phyloP scores from a whole-genome alignment of 176 grass and related monocot genomes.

The Aegilops tauschii region DNA sequence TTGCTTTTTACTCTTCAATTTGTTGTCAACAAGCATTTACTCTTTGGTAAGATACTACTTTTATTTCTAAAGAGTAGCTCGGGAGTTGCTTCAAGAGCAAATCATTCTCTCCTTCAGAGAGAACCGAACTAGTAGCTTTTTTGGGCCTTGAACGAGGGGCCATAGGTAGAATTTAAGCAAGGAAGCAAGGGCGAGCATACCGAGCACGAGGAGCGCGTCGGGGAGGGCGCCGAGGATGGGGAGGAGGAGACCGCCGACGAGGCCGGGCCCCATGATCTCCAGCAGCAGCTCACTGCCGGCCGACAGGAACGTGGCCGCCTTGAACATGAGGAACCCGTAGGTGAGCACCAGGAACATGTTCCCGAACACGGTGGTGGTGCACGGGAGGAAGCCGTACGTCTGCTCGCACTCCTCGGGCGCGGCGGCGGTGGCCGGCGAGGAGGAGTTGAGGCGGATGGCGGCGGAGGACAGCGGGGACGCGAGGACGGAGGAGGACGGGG shows the following conservation, averaged over 20 bases:
- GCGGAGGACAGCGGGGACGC: neutral
- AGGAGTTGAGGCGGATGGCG: slow-evolving; percentile 39
- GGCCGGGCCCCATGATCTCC: slow-evolving; percentile 87
- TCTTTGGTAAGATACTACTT: neutral
- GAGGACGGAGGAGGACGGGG: neutral
- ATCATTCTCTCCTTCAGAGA: neutral
- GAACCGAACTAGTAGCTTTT: neutral
- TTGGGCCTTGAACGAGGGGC: neutral
- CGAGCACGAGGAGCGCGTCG: slow-evolving; percentile 84
- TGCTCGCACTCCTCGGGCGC: slow-evolving; percentile 67
- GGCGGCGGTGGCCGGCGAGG: neutral
- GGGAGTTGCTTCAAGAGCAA: neutral
- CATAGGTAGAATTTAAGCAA: neutral
- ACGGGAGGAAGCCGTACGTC: slow-evolving; percentile 82
- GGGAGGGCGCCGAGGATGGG: slow-evolving; percentile 95
- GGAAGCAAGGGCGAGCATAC: slow-evolving; percentile 23
- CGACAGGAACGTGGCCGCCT: slow-evolving; percentile 83
- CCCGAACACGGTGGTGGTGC: slow-evolving; percentile 82
- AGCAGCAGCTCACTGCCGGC: slow-evolving; percentile 86
- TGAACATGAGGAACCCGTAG: slow-evolving; percentile 94
- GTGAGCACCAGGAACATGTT: slow-evolving; percentile 76
- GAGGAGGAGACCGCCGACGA: slow-evolving; percentile 91
- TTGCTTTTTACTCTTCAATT: neutral
- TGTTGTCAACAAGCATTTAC: neutral
- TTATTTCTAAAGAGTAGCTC: neutral